These are phyloP conservation scores for Multifurca ochricompacta DNA, from an alignment of 768 basidiomycete genomes.

Conservation along the genomic window DNA sequence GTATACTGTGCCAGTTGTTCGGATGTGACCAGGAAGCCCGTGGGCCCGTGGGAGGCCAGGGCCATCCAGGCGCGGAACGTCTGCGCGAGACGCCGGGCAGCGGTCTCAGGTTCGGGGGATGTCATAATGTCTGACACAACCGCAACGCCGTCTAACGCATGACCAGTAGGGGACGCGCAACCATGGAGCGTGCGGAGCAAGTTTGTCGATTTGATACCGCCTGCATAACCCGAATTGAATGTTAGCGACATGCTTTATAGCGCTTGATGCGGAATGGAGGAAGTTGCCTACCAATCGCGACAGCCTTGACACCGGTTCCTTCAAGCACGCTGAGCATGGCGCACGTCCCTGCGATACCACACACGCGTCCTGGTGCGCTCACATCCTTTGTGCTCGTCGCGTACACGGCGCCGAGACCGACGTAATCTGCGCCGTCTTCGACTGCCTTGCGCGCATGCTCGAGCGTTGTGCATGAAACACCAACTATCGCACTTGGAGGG, in stretches of 20 bases:
- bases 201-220: slow-evolving; percentile 80
- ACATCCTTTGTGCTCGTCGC: slow-evolving; percentile 73
- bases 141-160: slow-evolving; percentile 71
- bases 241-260: neutral
- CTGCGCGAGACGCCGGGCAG: slow-evolving; percentile 39
- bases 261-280: neutral
- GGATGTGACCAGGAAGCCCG: slow-evolving; percentile 21
- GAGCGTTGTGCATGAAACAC: slow-evolving; percentile 66
- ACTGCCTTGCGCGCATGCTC: slow-evolving; percentile 59
- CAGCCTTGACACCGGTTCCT: slow-evolving; percentile 57
- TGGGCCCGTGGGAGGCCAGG: slow-evolving; percentile 6
- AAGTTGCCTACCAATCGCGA: slow-evolving; percentile 65
- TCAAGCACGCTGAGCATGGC: slow-evolving; percentile 56
- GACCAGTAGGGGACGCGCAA: slow-evolving; percentile 48
- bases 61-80: slow-evolving; percentile 40
- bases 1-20: slow-evolving; percentile 21
- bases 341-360: slow-evolving; percentile 72
- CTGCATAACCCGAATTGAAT: slow-evolving; percentile 33
- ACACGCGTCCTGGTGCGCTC: slow-evolving; percentile 38
- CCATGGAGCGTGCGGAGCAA: slow-evolving; percentile 70
- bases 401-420: slow-evolving; percentile 85
- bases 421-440: slow-evolving; percentile 65
- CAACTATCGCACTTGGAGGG: slow-evolving; percentile 64
- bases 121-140: slow-evolving; percentile 83
- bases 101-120: slow-evolving; percentile 44